Percentiles rank a stretch among this genome's conserved stretches.
Evolutionary conservation across 768 basidiomycete species (phyloP).

Genomic region (Boletus rubropictus): DNA sequence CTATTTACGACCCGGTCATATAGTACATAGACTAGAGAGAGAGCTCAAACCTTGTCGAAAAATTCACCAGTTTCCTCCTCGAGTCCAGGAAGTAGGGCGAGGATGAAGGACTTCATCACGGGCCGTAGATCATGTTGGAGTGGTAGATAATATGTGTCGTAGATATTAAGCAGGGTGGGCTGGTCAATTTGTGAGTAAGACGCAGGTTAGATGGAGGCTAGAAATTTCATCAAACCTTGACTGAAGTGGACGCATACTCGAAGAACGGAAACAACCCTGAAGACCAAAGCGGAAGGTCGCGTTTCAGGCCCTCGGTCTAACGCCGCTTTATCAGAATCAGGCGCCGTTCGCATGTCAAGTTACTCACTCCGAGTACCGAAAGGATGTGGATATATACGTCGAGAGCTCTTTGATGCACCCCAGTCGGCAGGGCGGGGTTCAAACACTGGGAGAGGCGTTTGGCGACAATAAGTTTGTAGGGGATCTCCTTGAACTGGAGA

Average conservation of each 20-base stretch:
- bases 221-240: constrained; percentile 55
- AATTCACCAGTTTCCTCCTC: constrained; percentile 98
- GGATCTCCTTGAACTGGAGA: constrained; percentile 93
- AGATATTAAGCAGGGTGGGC: constrained; percentile 87
- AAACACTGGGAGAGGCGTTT: constrained; percentile 95
- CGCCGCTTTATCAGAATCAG: constrained; percentile 7
- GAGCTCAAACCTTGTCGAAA: constrained; percentile 69
- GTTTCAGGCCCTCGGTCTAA: constrained; percentile 79
- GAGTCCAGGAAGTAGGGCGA: constrained; percentile 88
- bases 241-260: constrained; percentile 98
- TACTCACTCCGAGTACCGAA: constrained; percentile 79
- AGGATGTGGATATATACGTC: constrained; percentile 94
- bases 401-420: constrained; percentile 92
- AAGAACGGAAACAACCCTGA: constrained; percentile 98
- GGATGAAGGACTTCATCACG: constrained; percentile 89
- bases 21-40: background rate
- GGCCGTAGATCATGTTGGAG: constrained; percentile 77
- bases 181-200: constrained; percentile 25
- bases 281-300: constrained; percentile 90
- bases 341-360: background rate
- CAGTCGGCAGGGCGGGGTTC: constrained; percentile 95
- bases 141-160: constrained; percentile 88
- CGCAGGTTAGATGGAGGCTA: background rate
- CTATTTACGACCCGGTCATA: constrained; percentile 34
- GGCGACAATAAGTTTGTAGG: constrained; percentile 87